These are phyloP conservation scores for Aureobasidium subglaciale DNA, from an alignment of 2,329 filamentous ascomycete species.

Conservation along the genomic window DNA sequence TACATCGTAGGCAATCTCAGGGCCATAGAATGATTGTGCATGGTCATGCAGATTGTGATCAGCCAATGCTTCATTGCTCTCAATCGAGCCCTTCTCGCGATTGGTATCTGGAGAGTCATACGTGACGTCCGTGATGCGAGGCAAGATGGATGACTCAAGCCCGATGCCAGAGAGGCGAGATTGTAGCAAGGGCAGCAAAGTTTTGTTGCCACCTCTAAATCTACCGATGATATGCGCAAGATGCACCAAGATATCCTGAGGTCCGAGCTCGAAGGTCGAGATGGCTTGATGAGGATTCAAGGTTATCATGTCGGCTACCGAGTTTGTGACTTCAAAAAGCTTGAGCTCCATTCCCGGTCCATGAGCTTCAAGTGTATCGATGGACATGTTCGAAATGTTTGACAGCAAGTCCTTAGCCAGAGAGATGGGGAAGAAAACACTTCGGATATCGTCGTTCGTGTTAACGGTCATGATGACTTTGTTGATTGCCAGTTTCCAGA, in stretches of 20 bases:
- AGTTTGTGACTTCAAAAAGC: slow-evolving; percentile 4
- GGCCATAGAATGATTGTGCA: background rate
- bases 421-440: slow-evolving; percentile 1
- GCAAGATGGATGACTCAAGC: background rate
- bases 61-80: background rate
- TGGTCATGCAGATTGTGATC: background rate
- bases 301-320: slow-evolving; percentile 1
- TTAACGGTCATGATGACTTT: slow-evolving; percentile 14
- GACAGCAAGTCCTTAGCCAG: background rate
- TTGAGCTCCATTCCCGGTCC: slow-evolving; percentile 5
- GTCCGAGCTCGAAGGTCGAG: background rate
- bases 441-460: slow-evolving; percentile 2
- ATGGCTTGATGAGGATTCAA: background rate
- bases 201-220: background rate
- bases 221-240: background rate
- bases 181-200: background rate
- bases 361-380: background rate
- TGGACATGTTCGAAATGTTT: background rate
- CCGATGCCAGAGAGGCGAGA: background rate
- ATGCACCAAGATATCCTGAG: background rate
- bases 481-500: slow-evolving; percentile 19
- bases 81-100: background rate
- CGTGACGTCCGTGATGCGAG: slow-evolving; percentile 1
- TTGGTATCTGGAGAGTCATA: slow-evolving; percentile 3
- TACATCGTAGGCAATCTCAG: background rate